Evolutionary conservation across 495 filamentous ascomycete species (phyloP).

Genomic region (Aspergillus hancockii): DNA sequence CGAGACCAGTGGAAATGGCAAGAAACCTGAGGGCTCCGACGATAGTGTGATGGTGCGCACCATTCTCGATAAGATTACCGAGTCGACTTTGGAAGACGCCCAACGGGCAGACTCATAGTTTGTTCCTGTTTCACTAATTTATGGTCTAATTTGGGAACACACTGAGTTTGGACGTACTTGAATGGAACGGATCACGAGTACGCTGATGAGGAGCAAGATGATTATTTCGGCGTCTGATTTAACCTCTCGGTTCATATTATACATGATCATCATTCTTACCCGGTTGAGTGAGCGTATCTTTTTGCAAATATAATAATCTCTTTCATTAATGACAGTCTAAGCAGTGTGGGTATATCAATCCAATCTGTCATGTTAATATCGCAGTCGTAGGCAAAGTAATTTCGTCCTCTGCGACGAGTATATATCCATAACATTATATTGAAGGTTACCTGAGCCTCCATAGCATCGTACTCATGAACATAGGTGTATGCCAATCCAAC

Average conservation of each 20-base stretch:
- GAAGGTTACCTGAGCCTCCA: neutral
- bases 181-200: neutral
- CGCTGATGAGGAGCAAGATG: neutral
- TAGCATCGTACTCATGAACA: neutral
- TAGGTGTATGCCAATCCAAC: neutral
- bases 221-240: neutral
- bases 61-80: constrained; percentile 50
- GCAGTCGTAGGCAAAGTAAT: neutral
- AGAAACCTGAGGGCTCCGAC: constrained; percentile 28
- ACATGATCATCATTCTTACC: neutral
- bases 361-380: constrained; percentile 3
- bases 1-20: constrained; percentile 50
- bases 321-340: neutral
- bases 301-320: neutral
- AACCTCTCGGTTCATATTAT: neutral
- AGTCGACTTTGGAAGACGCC: constrained; percentile 35
- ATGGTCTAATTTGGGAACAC: neutral
- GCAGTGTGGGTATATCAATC: constrained; percentile 16
- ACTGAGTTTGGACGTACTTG: neutral
- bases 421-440: constrained; percentile 1
- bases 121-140: neutral
- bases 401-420: neutral
- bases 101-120: constrained; percentile 14
- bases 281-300: neutral
- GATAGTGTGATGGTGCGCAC: constrained; percentile 44